phyloP scores from a whole-genome alignment of 2,329 filamentous ascomycete genomes.

The Fusarium mundagurra region DNA sequence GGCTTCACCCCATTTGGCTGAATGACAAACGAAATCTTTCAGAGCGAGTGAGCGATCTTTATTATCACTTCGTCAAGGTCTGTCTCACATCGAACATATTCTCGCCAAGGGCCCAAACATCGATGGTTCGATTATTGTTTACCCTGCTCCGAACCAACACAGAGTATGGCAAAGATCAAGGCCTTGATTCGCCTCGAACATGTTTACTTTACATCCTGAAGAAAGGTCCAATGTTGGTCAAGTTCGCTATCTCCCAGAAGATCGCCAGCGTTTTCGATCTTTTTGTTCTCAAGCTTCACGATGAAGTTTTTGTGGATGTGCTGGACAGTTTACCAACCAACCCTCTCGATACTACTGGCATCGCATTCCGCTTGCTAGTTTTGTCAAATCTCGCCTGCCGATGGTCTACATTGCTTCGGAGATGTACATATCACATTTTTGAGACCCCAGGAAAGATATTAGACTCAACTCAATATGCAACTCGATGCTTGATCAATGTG shows the following conservation, averaged over 20 bases:
- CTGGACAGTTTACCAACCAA: constrained; percentile 81
- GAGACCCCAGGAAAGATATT: constrained; percentile 83
- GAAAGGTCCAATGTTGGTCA: constrained; percentile 73
- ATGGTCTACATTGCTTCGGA: constrained; percentile 87
- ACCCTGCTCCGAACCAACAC: constrained; percentile 73
- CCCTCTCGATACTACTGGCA: constrained; percentile 77
- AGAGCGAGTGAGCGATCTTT: constrained; percentile 78
- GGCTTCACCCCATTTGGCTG: constrained; percentile 71
- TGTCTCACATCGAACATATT: constrained; percentile 74
- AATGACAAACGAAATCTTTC: constrained; percentile 67
- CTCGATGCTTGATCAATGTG: constrained; percentile 74
- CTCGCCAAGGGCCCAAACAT: constrained; percentile 74
- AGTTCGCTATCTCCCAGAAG: constrained; percentile 76
- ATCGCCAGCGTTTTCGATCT: constrained; percentile 81
- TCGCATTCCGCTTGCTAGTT: constrained; percentile 82
- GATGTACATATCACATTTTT: constrained; percentile 93
- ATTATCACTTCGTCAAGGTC: constrained; percentile 77
- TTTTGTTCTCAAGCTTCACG: constrained; percentile 85
- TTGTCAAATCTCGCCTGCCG: constrained; percentile 79
- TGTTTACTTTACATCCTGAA: constrained; percentile 79
- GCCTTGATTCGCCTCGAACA: constrained; percentile 70
- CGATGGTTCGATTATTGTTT: constrained; percentile 75
- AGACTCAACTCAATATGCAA: constrained; percentile 74
- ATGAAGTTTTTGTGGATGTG: constrained; percentile 85
- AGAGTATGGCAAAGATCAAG: constrained; percentile 70